Base-by-base conservation (phyloP, 257 asterid genomes). In the Cynanchum wilfordii region DNA sequence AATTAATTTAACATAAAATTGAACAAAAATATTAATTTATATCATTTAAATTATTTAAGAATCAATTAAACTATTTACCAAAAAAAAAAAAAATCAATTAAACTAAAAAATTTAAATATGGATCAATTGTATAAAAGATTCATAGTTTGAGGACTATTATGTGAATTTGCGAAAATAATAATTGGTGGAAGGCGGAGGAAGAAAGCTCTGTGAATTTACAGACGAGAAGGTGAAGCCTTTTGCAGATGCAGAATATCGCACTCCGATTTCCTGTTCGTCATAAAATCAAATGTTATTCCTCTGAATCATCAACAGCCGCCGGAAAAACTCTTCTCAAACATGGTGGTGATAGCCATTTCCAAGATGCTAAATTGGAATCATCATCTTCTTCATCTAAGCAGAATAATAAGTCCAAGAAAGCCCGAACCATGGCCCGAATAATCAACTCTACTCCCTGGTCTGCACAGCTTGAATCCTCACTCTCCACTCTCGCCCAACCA, bases 401-500 rank as follows among this genome's bases (percentile, higher is more conserved):
- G 20, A 70, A 76, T 20, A 70, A 76, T 20, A 85, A 79, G 77
- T 74, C 82, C 75, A 84, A 85, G 72, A 85, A 75, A 70, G 88
- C 97, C 73, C 86, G 76, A 76, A 76, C 76, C 60, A 66, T 85
- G 83, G 92, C 96, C 70, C 40, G 56, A 67, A 75, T 86, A 52
- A 89, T 92, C 81, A 87, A 89, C 84, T 20, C 84, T 69, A 69
- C 69, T 20, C 81, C 88, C n/a, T 92, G 98, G 98, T 86, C 98
- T 52, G 40, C 80, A 13, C 62, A 75, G 17, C 84, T 87, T 57
- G 90, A 87, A 70, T 38, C 90, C 74, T 73, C 82, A 60, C 91
- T 93, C 81, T 58, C 85, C 76, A 24, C 78, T 16, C 81, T 82
- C 75, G 54, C 75, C 22, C 82, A 25, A 51, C 54, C 76, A 2